Evolutionary conservation across 2,329 filamentous ascomycete genomes (phyloP), one percentile per base, ranked within the genome.

Genomic region (Penicillium sp.): DNA sequence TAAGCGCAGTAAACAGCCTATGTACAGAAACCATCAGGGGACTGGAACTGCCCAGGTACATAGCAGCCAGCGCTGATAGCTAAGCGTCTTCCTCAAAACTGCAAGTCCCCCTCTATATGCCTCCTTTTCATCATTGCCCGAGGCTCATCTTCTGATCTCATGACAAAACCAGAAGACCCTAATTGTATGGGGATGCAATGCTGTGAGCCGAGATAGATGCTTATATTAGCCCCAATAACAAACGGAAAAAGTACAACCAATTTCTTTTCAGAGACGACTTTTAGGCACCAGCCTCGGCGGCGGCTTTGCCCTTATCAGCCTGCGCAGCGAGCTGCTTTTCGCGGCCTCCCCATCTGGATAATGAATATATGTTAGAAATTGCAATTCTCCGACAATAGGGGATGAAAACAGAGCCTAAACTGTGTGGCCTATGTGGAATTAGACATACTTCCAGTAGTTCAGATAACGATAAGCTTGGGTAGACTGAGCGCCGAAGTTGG

Each of bases 391-490:
- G 18, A 23, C 8, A 13, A 2, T 39, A 16, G 8, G 10, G 14
- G 42, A 26, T 18, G 11, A 45, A 16, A 7, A 34, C 27, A 47
- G 30, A 32, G 16, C 4, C 11, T 26, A 36, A 47, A 39, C 10
- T 4, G 27, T 13, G 11, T 18, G 7, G 18, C 7, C 11, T 16
- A 8, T n/a, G 13, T 13, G 13, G n/a, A 14, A 41, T 13, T 42
- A 23, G 48, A 75, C 74, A 53, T 70, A 78, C 76, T 78, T 74
- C 80, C 80, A 85, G 74, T 85, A 84, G 64, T 81, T 79, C 59
- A 84, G 58, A 67, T 83, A 87, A 51, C 84, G 77, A 73, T 85
- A 86, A 55, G 78, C 83, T 69, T 87, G 84, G 30, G 79, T 81
- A 41, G 76, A 61, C 71, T 87, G 84, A 42, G 82, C 81, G 60